Evolutionary conservation across 495 filamentous ascomycete genomes (phyloP).

Genomic region (Podospora appendiculata): DNA sequence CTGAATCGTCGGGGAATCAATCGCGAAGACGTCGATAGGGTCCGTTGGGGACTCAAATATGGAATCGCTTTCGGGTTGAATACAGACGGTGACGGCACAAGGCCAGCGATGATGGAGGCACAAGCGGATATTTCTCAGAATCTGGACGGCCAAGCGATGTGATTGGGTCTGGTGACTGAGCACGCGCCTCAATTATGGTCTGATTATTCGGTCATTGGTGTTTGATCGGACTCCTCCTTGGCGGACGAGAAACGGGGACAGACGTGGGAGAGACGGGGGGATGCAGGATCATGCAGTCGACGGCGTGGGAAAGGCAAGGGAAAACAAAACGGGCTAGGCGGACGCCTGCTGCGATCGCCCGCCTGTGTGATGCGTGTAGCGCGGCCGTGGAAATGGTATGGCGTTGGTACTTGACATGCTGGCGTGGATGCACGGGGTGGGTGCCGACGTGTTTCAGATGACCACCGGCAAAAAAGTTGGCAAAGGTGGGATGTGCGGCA

Average conservation of each 20-base stretch:
- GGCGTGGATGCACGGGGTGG: background rate
- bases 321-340: background rate
- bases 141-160: too few relatives aligned
- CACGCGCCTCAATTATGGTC: conserved; percentile 2
- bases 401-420: background rate
- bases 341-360: background rate
- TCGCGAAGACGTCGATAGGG: too few relatives aligned
- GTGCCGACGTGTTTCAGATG: background rate
- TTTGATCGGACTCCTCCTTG: background rate
- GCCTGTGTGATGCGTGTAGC: background rate
- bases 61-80: too few relatives aligned
- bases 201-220: conserved; percentile 9
- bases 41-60: too few relatives aligned
- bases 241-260: background rate
- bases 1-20: too few relatives aligned
- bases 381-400: background rate
- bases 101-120: background rate
- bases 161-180: background rate
- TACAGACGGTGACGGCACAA: background rate
- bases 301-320: background rate
- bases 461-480: background rate
- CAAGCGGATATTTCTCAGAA: background rate
- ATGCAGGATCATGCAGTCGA: background rate
- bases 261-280: background rate
- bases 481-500: too few relatives aligned